Percentiles rank a stretch among this genome's conserved stretches.
Conservation (phyloP, 352 stramenopile species). For the Globisporangium sylvaticum region DNA sequence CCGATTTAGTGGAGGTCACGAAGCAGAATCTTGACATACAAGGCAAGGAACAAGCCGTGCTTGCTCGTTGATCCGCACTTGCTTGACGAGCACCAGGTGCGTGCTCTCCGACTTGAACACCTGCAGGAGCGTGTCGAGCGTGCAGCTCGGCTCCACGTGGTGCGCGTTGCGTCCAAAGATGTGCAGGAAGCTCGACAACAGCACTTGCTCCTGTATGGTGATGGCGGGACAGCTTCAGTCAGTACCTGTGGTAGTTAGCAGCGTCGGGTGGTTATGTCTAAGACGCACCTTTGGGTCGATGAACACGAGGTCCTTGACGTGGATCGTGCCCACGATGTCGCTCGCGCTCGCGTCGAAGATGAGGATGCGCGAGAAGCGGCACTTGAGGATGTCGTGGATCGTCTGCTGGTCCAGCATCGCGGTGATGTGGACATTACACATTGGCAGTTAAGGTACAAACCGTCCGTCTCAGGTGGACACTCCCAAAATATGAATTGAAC, state of each 20-base stretch:
- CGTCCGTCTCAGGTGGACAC: not conserved
- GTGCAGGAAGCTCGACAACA: conserved; percentile 62
- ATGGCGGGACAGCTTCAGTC: conserved; percentile 6
- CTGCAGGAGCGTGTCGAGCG: conserved; percentile 91
- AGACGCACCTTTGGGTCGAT: conserved; percentile 94
- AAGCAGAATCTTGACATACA: not conserved
- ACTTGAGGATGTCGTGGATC: conserved; percentile 95
- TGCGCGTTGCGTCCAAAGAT: conserved; percentile 55
- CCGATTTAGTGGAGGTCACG: not conserved
- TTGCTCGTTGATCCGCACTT: conserved; percentile 75
- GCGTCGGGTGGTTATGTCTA: conserved; percentile 43
- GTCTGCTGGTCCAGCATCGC: conserved; percentile 61
- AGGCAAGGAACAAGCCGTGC: conserved; percentile 10
- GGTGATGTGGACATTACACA: conserved; percentile 15
- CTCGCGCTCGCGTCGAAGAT: conserved; percentile 77
- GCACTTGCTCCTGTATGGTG: conserved; percentile 45
- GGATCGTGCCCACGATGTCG: conserved; percentile 96
- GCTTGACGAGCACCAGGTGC: conserved; percentile 93
- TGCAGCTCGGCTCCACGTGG: conserved; percentile 90
- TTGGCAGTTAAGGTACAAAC: not conserved
- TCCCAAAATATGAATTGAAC: not conserved
- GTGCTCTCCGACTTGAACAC: conserved; percentile 91
- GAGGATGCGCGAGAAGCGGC: conserved; percentile 94
- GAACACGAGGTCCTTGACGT: conserved; percentile 99
- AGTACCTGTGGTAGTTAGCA: conserved; percentile 58